Percentiles rank a stretch among this genome's conserved stretches.
phyloP scores from a whole-genome alignment of 306 rosid species.

The Quercus gilva region DNA sequence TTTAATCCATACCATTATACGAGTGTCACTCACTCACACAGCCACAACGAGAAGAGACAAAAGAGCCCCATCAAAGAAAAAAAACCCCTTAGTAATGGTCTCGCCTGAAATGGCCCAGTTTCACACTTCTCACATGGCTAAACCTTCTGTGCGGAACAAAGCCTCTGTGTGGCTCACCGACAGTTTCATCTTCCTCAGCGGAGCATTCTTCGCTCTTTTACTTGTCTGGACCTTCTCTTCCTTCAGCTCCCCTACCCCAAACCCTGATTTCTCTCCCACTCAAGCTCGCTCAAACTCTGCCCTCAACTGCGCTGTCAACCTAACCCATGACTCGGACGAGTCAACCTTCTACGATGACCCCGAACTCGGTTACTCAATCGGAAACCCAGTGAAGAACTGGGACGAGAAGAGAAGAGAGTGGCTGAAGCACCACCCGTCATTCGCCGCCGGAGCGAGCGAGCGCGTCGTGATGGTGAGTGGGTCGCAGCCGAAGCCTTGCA shows the following conservation, averaged over 20 bases:
- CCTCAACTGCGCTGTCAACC: slow-evolving; percentile 3
- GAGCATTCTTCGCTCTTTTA: slow-evolving; percentile 52
- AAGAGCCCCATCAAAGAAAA: too few relatives aligned
- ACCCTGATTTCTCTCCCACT: not conserved
- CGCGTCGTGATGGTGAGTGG: slow-evolving; percentile 58
- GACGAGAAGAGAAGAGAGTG: slow-evolving; percentile 68
- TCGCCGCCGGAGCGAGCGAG: slow-evolving; percentile 32
- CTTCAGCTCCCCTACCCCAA: slow-evolving; percentile 32
- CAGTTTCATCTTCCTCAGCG: slow-evolving; percentile 52
- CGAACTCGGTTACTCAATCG: slow-evolving; percentile 54
- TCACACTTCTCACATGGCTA: slow-evolving; percentile 41
- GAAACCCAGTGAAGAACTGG: slow-evolving; percentile 50
- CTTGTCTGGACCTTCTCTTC: slow-evolving; percentile 60
- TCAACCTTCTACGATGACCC: slow-evolving; percentile 66
- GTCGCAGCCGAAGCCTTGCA: slow-evolving; percentile 71
- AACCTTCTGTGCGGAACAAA: slow-evolving; percentile 38
- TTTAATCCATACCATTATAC: too few relatives aligned
- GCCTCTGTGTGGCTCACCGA: slow-evolving; percentile 41
- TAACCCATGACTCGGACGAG: slow-evolving; percentile 45
- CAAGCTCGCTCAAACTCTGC: slow-evolving; percentile 6
- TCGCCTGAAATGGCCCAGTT: slow-evolving; percentile 31
- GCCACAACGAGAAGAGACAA: not conserved
- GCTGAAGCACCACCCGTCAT: slow-evolving; percentile 53
- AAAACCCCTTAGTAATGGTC: slow-evolving; percentile 28
- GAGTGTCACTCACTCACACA: not conserved